phyloP scores from a whole-genome alignment of 768 basidiomycete genomes.

The Mycena vulgaris region DNA sequence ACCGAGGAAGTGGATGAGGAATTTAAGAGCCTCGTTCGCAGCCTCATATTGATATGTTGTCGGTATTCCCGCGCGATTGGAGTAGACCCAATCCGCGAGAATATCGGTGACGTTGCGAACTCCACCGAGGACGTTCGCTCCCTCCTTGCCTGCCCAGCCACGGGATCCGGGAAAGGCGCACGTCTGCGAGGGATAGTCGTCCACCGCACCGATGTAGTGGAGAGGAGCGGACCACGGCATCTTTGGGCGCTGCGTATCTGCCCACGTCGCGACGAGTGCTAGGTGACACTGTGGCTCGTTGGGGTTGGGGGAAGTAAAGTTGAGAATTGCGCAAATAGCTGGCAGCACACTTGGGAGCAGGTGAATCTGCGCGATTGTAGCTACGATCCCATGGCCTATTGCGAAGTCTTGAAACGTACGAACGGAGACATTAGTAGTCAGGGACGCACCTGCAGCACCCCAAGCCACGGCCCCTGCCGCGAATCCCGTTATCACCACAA shows the following conservation, averaged over 20 bases:
- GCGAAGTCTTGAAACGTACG: too few species aligned
- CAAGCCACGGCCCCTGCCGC: too few species aligned
- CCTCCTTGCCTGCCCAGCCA: slow-evolving; percentile 77
- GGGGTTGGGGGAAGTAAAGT: slow-evolving; percentile 55
- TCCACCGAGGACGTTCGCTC: slow-evolving; percentile 81
- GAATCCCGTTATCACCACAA: too few species aligned
- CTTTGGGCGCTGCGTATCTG: slow-evolving; percentile 75
- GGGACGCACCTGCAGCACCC: too few species aligned
- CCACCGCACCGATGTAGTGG: slow-evolving; percentile 82
- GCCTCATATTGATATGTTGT: slow-evolving; percentile 45
- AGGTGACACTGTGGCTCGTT: slow-evolving; percentile 81
- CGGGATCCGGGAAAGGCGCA: slow-evolving; percentile 78
- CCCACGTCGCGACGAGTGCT: slow-evolving; percentile 90
- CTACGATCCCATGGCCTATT: too few species aligned
- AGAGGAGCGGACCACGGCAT: slow-evolving; percentile 82
- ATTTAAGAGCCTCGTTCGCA: slow-evolving; percentile 89
- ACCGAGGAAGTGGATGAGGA: slow-evolving; percentile 93
- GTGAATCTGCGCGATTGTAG: too few species aligned
- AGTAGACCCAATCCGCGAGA: slow-evolving; percentile 55
- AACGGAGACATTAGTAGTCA: too few species aligned
- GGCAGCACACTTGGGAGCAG: slow-evolving; percentile 76
- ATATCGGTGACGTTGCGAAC: slow-evolving; percentile 83
- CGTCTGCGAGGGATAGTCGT: slow-evolving; percentile 94
- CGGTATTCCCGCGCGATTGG: slow-evolving; percentile 40
- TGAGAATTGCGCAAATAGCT: slow-evolving; percentile 80